Evolutionary conservation across 495 filamentous ascomycete genomes (phyloP), one percentile per base, ranked within the genome.

Genomic region (Hypoxylon lienhwacheense): DNA sequence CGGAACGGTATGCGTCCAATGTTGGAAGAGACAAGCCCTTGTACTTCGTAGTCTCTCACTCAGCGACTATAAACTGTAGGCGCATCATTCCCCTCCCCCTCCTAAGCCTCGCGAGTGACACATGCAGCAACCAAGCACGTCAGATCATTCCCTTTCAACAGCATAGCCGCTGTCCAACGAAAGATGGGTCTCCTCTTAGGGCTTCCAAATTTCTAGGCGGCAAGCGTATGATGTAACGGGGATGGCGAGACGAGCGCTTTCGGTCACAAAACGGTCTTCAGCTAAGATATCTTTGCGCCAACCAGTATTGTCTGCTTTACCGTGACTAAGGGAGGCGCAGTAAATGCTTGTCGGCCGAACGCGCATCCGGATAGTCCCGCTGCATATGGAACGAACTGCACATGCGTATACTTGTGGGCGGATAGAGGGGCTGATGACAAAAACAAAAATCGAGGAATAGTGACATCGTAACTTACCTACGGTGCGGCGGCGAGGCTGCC

Each of bases 401-500:
- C 5, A 39, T 39, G 15, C 31, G 17, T 10, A 20, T 32, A 25
- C 31, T 45, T 5, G 24, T 45, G 12, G 7, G 31, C 16, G 31
- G 32, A n/a, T n/a, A 35, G 39, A 11, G n/a, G 24, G 25, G 37
- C 7, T 32, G 32, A 40, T 15, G 35, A 40, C 58, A 17, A 10
- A 8, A n/a, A 50, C 37, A 47, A 35, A 47, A 47, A 16, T 2
- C 44, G 29, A 49, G 36, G 22, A n/a, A 55, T 39, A 58, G 0
- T 29, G 15, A 55, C 3, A 14, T 43, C 2, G 19, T 11, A 22
- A 73, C 74, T 75, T 65, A 77, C 74, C 66, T 75, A 49, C 66
- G 60, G 39, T 74, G 72, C 32, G 70, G 70, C 21, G 74, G 75
- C n/a, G 75, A 78, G 20, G 71, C 71, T n/a, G 68, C 66, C 32